These are phyloP conservation scores for Verbascum thapsus DNA, from an alignment of 257 asterid genomes.

Conservation along the genomic window DNA sequence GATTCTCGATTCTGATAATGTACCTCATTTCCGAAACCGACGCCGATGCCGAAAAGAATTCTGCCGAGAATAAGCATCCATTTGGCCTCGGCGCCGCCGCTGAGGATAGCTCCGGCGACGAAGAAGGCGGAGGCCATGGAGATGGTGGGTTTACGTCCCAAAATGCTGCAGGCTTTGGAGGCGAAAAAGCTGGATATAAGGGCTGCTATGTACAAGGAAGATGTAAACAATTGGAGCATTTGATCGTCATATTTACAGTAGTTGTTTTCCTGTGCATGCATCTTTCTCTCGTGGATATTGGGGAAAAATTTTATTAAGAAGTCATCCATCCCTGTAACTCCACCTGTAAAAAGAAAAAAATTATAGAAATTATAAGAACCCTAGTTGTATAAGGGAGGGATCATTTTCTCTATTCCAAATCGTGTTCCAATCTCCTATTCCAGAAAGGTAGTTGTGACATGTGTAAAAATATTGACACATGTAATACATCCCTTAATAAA, in stretches of 20 bases:
- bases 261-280: constrained; percentile 51
- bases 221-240: constrained; percentile 77
- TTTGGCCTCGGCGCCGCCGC: constrained; percentile 39
- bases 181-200: constrained; percentile 74
- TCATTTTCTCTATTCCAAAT: too few relatives aligned
- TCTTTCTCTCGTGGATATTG: constrained; percentile 40
- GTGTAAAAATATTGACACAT: too few relatives aligned
- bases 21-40: constrained; percentile 91
- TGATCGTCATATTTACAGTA: constrained; percentile 85
- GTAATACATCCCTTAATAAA: too few relatives aligned
- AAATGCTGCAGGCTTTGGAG: constrained; percentile 51
- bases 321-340: constrained; percentile 84
- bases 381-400: too few relatives aligned
- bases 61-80: constrained; percentile 66
- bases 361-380: too few relatives aligned
- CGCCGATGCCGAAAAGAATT: constrained; percentile 73
- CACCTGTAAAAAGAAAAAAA: constrained; percentile 47
- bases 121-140: constrained; percentile 53
- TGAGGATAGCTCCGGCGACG: constrained; percentile 50
- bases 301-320: constrained; percentile 76
- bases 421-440: too few relatives aligned
- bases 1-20: too few relatives aligned
- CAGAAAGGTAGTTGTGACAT: too few relatives aligned
- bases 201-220: constrained; percentile 78
- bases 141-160: constrained; percentile 73